Percentiles rank a stretch among this genome's conserved stretches.
Evolutionary conservation across 2,329 filamentous ascomycete genomes (phyloP).

Genomic region (Aspergillus quadrilineatus): DNA sequence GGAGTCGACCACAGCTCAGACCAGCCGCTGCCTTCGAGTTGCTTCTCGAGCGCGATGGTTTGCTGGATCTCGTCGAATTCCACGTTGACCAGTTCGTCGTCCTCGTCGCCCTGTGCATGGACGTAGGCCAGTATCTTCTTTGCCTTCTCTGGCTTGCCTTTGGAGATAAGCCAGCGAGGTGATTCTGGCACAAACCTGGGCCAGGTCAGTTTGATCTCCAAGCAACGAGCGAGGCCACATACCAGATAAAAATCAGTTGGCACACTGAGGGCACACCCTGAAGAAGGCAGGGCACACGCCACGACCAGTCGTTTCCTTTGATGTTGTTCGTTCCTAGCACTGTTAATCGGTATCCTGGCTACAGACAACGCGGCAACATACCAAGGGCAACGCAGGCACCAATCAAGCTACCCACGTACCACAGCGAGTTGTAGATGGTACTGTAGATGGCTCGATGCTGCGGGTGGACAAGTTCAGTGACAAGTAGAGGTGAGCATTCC

Average conservation of each 20-base stretch:
- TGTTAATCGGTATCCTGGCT: neutral
- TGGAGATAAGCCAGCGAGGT: conserved; percentile 51
- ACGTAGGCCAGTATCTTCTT: conserved; percentile 34
- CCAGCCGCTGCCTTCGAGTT: conserved; percentile 49
- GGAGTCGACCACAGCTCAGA: conserved; percentile 40
- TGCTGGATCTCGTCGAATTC: conserved; percentile 43
- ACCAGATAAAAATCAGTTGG: conserved; percentile 57
- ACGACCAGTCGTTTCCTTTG: conserved; percentile 40
- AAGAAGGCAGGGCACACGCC: conserved; percentile 52
- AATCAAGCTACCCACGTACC: conserved; percentile 10
- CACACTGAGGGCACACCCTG: conserved; percentile 61
- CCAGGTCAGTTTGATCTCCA: neutral
- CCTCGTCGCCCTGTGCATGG: conserved; percentile 42
- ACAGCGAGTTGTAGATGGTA: conserved; percentile 24
- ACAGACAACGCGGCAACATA: neutral
- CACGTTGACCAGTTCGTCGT: conserved; percentile 31
- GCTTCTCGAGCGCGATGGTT: conserved; percentile 46
- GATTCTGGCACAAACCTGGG: conserved; percentile 58
- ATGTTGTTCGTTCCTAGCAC: conserved; percentile 38
- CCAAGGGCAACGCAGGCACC: conserved; percentile 1
- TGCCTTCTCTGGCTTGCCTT: conserved; percentile 30
- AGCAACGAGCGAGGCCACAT: no score
- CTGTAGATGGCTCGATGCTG: conserved; percentile 30
- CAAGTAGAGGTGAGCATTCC: conserved; percentile 28
- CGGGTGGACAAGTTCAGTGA: conserved; percentile 31